Percentiles rank a stretch among this genome's conserved stretches.
Conservation (phyloP, 139 green algal genomes). For the Diplosphaera chodatii region DNA sequence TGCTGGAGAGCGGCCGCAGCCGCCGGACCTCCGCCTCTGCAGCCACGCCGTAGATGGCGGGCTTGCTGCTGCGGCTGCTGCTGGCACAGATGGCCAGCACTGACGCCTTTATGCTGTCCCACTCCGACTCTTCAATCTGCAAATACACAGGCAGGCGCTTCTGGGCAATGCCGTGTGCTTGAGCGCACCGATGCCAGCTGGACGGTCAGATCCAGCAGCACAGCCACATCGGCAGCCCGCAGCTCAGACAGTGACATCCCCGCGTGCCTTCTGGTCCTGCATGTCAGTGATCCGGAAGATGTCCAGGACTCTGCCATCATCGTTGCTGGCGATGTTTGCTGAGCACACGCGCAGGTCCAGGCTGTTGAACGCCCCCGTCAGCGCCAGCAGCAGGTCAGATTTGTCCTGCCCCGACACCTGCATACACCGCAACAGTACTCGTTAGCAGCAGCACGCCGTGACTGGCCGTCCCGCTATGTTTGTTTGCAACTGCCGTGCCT, state of each 20-base stretch:
- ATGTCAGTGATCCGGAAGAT: slow-evolving; percentile 60
- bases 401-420: slow-evolving; percentile 9
- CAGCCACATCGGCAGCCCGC: too few species aligned
- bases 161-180: too few species aligned
- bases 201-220: too few species aligned
- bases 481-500: too few species aligned
- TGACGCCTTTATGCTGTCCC: slow-evolving; percentile 29
- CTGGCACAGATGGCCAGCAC: slow-evolving; percentile 45
- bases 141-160: background rate
- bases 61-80: slow-evolving; percentile 51
- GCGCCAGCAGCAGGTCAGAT: slow-evolving; percentile 48
- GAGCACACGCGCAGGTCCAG: slow-evolving; percentile 58
- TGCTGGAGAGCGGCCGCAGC: slow-evolving; percentile 28
- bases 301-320: slow-evolving; percentile 53
- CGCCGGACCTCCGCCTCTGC: slow-evolving; percentile 54
- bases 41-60: slow-evolving; percentile 76
- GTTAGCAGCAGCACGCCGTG: background rate
- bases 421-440: background rate
- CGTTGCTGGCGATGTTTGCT: slow-evolving; percentile 57
- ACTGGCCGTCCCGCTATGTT: too few species aligned
- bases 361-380: slow-evolving; percentile 54
- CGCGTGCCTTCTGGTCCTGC: slow-evolving; percentile 46
- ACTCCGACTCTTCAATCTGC: slow-evolving; percentile 34
- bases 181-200: too few species aligned
- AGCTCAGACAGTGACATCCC: background rate